phyloP scores from a whole-genome alignment of 208 protist genomes.

The Trypanosomatidae sp. region DNA sequence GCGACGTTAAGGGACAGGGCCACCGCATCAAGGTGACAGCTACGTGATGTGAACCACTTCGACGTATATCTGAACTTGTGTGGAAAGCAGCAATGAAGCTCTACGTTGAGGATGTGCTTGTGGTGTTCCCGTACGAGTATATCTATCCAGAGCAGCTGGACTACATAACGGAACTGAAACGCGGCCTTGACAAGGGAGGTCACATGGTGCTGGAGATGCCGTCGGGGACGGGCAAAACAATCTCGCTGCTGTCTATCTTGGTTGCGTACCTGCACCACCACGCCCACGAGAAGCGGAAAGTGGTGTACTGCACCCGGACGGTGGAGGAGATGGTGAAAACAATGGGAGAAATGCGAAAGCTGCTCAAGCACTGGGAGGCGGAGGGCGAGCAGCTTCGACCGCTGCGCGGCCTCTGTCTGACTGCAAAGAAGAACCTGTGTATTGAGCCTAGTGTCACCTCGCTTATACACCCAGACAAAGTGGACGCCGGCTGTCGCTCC shows the following conservation, averaged over 20 bases:
- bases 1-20: background rate
- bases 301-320: conserved; percentile 99
- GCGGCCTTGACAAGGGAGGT: conserved; percentile 91
- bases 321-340: conserved; percentile 99
- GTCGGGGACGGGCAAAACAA: conserved; percentile 99
- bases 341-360: conserved; percentile 92
- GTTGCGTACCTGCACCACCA: conserved; percentile 94
- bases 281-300: conserved; percentile 92
- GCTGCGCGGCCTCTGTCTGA: conserved; percentile 82
- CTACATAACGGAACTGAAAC: conserved; percentile 98
- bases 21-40: background rate
- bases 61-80: background rate
- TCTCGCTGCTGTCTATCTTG: conserved; percentile 98
- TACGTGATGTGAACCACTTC: no score
- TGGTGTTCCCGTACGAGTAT: conserved; percentile 98
- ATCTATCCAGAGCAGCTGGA: conserved; percentile 99
- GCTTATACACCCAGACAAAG: conserved; percentile 67
- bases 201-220: conserved; percentile 99
- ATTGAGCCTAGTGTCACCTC: conserved; percentile 89
- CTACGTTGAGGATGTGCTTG: conserved; percentile 95
- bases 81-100: conserved; percentile 83
- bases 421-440: conserved; percentile 96
- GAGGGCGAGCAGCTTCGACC: conserved; percentile 54
- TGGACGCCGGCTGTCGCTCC: conserved; percentile 94
- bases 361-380: conserved; percentile 76